Evolutionary conservation across 2,329 filamentous ascomycete species (phyloP).

Genomic region (Ramularia endophylla): DNA sequence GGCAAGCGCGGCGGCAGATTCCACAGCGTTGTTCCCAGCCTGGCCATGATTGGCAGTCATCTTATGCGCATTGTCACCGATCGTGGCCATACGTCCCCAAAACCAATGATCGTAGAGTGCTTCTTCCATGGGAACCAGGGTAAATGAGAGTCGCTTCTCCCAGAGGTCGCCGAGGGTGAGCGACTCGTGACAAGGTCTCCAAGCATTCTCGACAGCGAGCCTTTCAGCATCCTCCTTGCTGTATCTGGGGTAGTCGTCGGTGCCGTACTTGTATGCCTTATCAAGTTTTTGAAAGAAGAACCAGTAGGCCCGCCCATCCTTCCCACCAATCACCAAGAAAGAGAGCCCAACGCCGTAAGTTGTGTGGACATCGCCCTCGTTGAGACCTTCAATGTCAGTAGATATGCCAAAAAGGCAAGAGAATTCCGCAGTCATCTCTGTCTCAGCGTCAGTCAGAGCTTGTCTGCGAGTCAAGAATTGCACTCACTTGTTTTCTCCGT

Average conservation of each 20-base stretch:
- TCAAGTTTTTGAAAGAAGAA: constrained; percentile 32
- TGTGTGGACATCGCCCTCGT: constrained; percentile 16
- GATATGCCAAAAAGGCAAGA: constrained; percentile 38
- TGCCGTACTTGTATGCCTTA: constrained; percentile 22
- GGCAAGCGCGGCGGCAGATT: constrained; percentile 22
- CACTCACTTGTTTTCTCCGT: too few species aligned
- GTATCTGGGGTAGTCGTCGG: constrained; percentile 31
- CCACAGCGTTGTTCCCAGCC: constrained; percentile 22
- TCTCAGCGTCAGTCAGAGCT: too few species aligned
- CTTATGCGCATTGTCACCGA: constrained; percentile 25
- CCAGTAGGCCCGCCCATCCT: constrained; percentile 32
- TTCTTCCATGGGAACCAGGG: constrained; percentile 26
- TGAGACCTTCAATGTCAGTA: constrained; percentile 19
- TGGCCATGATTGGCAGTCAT: constrained; percentile 21
- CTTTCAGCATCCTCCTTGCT: constrained; percentile 29
- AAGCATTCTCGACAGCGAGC: constrained; percentile 23
- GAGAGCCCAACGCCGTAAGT: constrained; percentile 22
- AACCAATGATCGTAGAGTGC: constrained; percentile 22
- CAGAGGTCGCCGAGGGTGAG: constrained; percentile 30
- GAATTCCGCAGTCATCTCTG: constrained; percentile 23
- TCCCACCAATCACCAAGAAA: constrained; percentile 28
- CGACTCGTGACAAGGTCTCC: constrained; percentile 20
- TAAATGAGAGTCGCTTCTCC: constrained; percentile 23
- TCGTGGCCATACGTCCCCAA: constrained; percentile 21
- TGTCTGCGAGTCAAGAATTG: too few species aligned